Base-by-base conservation (phyloP, 768 basidiomycete genomes). In the Rhodotorula kratochvilovae region DNA sequence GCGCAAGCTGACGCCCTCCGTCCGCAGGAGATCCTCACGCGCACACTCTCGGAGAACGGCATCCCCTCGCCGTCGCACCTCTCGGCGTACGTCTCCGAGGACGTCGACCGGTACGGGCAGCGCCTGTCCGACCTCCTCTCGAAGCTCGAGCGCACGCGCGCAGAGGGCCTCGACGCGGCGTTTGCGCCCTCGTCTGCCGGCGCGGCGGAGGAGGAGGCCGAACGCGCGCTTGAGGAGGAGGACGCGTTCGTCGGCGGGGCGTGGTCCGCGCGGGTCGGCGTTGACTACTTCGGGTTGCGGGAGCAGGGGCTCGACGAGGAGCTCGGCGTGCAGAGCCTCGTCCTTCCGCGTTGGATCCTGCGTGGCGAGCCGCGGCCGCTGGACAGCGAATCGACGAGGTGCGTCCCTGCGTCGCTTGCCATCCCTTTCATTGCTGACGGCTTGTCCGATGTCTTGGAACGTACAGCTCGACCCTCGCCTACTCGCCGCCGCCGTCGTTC, bases 1-100 rank as follows among this genome's bases (percentile, higher is more conserved):
- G 36, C 39, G 8, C 25, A 5, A 35, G 19, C 33, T 4, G 31
- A 3, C 29, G 6, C 29, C 19, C 29, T 1, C 31, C 46, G 61
- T 58, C 66, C 54, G n/a, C 68, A 95, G 92, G 92, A 95, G 87
- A 94, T 96, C 45, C 87, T 95, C 48, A 84, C 93, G 3, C 92
- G 95, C 79, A 89, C 91, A 1, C 82, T 97, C 27, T 91, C 93
- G 74, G 92, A 96, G 81, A 90, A 89, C 70, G 94, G 94, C 10
- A 87, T 86, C 13, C 86, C 90, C 0, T 85, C 87, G 66, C 82
- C 92, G 16, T 84, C 87, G 76, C 89, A 90, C 71, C 85, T 98
- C 1, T 91, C 94, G 75, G 85, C 87, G 21, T 93, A 96, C 79
- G 86, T 97, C 78, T 86, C 86, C 60, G 93, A 97, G 71, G 95